Evolutionary conservation across 2,329 filamentous ascomycete species (phyloP), one percentile per base, ranked within the genome.

Genomic region (Fusarium longipes): DNA sequence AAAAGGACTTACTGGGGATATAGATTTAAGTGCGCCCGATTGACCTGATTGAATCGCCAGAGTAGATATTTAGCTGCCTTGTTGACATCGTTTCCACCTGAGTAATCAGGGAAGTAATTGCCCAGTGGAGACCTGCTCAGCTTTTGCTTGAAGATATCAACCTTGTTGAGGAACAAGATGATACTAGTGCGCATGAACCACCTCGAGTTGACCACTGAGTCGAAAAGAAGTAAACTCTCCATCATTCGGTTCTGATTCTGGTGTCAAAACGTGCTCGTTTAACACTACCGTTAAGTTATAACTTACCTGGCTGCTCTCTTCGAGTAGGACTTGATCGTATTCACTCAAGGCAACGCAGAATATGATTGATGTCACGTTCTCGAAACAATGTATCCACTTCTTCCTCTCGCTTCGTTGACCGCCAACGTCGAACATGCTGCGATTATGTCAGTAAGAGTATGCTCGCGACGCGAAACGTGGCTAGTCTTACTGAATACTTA

Each of bases 351-450:
- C 96, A 65, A 99, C 96, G 76, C 96, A 99, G 81, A 99, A 99
- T 72, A 99, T 99, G 79, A 99, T 99, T 6, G 96, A 98, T 40
- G 96, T 99, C 74, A 99, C 96, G 74, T 98, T 98, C 80, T 99
- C 96, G 79, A 99, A 99, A 82, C 96, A 99, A 82, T 99, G 96
- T 77, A 99, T 99, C 96, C 96, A 99, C 83, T 99, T 99, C 84
- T 99, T 99, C 66, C 96, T 88, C 81, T 99, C 96, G 79, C 95
- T 98, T 77, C 96, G 86, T 81, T 99, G 96, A 24, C 96, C 96
- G 66, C 96, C 96, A 6, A 99, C 96, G 78, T 99, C 96, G 77
- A 99, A 99, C 96, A 99, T 99, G 82, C 95, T 98, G 76, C 27
- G 24, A 52, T 39, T 14, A 35, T 4, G 64, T 77, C 43, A 77